Evolutionary conservation across 495 filamentous ascomycete genomes (phyloP), one percentile per base, ranked within the genome.

Genomic region (Neurospora pannonica): DNA sequence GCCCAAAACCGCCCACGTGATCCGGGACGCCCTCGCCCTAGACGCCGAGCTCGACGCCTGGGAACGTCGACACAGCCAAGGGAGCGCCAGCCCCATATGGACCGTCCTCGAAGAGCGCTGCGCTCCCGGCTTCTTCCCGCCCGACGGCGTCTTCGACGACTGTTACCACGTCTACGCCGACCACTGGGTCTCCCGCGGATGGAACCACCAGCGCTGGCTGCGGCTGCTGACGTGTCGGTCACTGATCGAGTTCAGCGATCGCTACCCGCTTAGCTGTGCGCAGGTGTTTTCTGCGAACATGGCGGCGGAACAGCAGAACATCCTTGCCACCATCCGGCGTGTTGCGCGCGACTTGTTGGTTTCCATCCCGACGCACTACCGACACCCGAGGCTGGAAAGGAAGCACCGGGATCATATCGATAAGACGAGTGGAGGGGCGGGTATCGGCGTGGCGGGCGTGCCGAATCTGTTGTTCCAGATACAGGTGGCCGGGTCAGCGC

Each of bases 121-220:
- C 15, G 74, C 73, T 2, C 71, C 76, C 9, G 75, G 76, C 17
- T 74, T 79, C 48, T 82, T 83, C 43, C 83, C 84, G 1, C 74
- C 83, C 4, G 77, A 81, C 5, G 82, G 79, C 28, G 81, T 88
- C 46, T 90, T 89, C 75, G 85, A 87, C 54, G 85, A 87, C 39
- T 82, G 85, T 73, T 92, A 90, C 77, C 89, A 92, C 76, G 77
- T 86, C 19, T 92, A 92, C 76, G 77, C 77, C 5, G 85, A 87
- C 71, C 84, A 88, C 48, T 91, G 88, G 88, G 81, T 86, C 37
- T 85, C 85, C 19, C 83, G 87, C 31, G 83, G 87, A 36, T 90
- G 88, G 87, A 92, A 90, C 72, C 86, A 90, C 71, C 91, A 89
- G 76, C 89, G 91, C 38, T 88, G 87, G 79, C 84, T 88, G 3